These are phyloP conservation scores for Melaleuca alternifolia DNA, from an alignment of 345 rosid genomes.

Conservation along the genomic window DNA sequence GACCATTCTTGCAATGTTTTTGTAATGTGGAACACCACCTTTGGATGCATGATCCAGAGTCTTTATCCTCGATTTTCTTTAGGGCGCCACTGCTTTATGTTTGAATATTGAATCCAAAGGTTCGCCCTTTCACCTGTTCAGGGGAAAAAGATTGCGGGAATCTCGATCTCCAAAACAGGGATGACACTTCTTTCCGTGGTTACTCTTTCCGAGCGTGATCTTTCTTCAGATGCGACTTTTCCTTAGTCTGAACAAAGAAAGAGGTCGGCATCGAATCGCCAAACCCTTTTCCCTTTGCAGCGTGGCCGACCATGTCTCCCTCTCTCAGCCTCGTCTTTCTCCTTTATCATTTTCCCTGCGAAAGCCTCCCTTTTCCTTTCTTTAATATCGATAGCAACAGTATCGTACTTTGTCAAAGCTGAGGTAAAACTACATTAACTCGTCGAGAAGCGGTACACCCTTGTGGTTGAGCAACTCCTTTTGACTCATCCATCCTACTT, in stretches of 20 bases:
- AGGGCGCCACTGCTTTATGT: neutral
- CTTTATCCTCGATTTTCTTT: neutral
- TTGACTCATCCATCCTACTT: neutral
- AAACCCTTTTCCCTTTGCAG: neutral
- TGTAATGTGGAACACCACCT: neutral
- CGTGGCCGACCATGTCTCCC: neutral
- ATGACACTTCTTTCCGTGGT: neutral
- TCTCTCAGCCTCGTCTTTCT: neutral
- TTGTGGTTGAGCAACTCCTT: neutral
- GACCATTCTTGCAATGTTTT: neutral
- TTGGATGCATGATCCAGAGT: neutral
- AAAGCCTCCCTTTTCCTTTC: neutral
- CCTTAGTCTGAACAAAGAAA: neutral
- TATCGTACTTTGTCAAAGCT: neutral
- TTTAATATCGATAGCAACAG: neutral
- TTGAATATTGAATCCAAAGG: neutral
- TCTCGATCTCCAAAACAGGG: neutral
- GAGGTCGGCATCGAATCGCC: neutral
- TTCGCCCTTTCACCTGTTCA: neutral
- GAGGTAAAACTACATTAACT: neutral
- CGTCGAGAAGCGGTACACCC: neutral
- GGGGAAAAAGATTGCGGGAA: neutral
- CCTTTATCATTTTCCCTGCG: neutral
- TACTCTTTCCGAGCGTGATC: neutral
- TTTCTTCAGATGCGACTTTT: neutral